phyloP scores from a whole-genome alignment of 352 stramenopile genomes.

The Phytophthora parvispora region DNA sequence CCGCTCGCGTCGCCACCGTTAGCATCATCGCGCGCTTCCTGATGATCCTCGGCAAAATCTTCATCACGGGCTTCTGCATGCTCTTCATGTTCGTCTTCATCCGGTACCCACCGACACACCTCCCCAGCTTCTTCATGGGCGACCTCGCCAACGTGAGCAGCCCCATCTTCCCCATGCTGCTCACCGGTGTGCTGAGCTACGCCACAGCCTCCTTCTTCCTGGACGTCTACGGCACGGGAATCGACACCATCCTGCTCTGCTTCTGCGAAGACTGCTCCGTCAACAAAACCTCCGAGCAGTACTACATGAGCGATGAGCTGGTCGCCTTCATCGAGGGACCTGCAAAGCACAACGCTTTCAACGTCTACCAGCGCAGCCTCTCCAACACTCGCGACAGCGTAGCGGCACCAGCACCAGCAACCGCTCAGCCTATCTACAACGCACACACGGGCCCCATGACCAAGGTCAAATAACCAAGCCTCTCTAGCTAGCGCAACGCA shows the following conservation, averaged over 20 bases:
- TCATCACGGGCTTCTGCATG: slow-evolving; percentile 83
- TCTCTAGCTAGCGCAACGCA: slow-evolving; percentile 3
- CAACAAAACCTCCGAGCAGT: slow-evolving; percentile 79
- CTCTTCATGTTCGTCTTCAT: slow-evolving; percentile 91
- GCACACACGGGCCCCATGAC: slow-evolving; percentile 11
- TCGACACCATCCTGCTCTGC: slow-evolving; percentile 90
- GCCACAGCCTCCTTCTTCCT: slow-evolving; percentile 83
- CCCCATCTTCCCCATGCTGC: slow-evolving; percentile 84
- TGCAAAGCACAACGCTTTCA: slow-evolving; percentile 84
- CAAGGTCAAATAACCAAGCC: slow-evolving; percentile 13
- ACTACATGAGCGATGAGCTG: slow-evolving; percentile 89
- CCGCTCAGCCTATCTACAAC: slow-evolving; percentile 42
- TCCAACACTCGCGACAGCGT: slow-evolving; percentile 24
- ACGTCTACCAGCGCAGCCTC: slow-evolving; percentile 50
- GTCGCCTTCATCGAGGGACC: slow-evolving; percentile 84
- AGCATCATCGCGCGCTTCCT: slow-evolving; percentile 88
- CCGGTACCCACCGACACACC: slow-evolving; percentile 54
- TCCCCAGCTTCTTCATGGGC: slow-evolving; percentile 82
- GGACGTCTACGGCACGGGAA: slow-evolving; percentile 83
- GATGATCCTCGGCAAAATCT: slow-evolving; percentile 90
- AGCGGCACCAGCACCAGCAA: slow-evolving; percentile 6
- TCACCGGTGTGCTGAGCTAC: slow-evolving; percentile 79
- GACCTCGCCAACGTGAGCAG: slow-evolving; percentile 72
- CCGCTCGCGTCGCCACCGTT: slow-evolving; percentile 90
- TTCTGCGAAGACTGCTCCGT: slow-evolving; percentile 91